A percentile compares a stretch with the other conserved stretches of the same genome.
Conservation (phyloP, 768 basidiomycete species). For the Clitopilus hobsonii region DNA sequence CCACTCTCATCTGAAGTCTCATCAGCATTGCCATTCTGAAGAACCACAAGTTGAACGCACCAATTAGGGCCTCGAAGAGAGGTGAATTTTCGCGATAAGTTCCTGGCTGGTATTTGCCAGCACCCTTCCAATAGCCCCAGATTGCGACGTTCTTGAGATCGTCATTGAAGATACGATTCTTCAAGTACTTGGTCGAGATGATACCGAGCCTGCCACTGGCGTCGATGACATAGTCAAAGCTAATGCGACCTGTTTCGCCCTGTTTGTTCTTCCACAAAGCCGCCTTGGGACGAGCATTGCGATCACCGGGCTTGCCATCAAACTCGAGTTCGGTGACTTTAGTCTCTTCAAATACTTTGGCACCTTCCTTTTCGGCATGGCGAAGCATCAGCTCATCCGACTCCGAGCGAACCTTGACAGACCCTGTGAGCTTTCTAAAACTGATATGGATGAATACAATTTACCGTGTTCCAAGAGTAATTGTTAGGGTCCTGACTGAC, state of each 20-base stretch:
- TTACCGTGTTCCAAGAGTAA: constrained; percentile 58
- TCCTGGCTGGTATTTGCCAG: constrained; percentile 36
- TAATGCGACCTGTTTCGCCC: constrained; percentile 30
- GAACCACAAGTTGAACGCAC: constrained; percentile 20
- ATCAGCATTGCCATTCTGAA: not conserved
- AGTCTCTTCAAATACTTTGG: constrained; percentile 41
- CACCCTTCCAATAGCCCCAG: constrained; percentile 65
- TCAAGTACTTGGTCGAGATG: constrained; percentile 54
- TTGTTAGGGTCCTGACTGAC: constrained; percentile 43
- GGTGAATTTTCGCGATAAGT: constrained; percentile 39
- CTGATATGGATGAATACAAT: constrained; percentile 28
- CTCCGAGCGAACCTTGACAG: constrained; percentile 45
- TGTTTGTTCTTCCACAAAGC: constrained; percentile 31
- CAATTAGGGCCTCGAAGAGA: constrained; percentile 52
- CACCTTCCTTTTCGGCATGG: constrained; percentile 46
- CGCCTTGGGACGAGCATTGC: constrained; percentile 26
- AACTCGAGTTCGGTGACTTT: constrained; percentile 44
- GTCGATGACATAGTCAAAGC: constrained; percentile 60
- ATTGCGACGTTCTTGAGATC: constrained; percentile 54
- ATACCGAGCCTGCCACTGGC: constrained; percentile 57
- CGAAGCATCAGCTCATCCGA: constrained; percentile 55
- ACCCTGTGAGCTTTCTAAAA: constrained; percentile 47
- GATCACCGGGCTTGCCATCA: constrained; percentile 16
- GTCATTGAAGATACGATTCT: constrained; percentile 49
- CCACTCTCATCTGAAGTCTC: constrained; percentile 39